Evolutionary conservation across 306 rosid species (phyloP), one percentile per base, ranked within the genome.

Genomic region (Hippophae tibetana): DNA sequence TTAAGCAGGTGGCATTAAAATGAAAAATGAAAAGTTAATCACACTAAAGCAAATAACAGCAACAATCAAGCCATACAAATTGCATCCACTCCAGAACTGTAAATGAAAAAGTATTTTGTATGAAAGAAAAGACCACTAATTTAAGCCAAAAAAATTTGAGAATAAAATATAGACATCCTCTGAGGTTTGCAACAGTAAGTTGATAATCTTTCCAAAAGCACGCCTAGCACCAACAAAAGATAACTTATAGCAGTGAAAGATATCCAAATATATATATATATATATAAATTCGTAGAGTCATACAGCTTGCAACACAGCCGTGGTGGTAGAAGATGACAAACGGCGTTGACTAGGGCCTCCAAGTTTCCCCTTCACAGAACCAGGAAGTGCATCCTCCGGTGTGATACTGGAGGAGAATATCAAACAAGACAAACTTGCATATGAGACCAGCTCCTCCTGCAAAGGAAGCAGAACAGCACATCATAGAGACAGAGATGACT

Each of bases 311-410:
- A 90, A 64, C 56, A 85, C 98, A 42, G 72, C 65, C 42, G 89
- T 68, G 48, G 96, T 70, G 74, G 78, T 76, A 53, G 84, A 79
- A 68, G 82, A 74, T 66, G 95, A 74, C 68, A 90, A 69, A 67
- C 98, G 84, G 50, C 98, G 86, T 72, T 87, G 98, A 76, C 98
- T 87, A 41, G 95, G 98, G 55, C 98, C 98, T 72, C 98, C 98
- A 56, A 90, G 98, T 64, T 78, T 90, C 65, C 98, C 98, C 72
- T 69, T 90, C 47, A 90, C 96, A 26, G 92, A 76, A 74, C 92
- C 74, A 52, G 98, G 96, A 27, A 90, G 81, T 61, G 60, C 42
- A 54, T 76, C 89, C 47, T 78, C 89, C 56, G 10, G 56, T 62
- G 31, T 70, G 69, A 56, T 49, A 57, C 60, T 64, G 68, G 81